phyloP scores from a whole-genome alignment of 805 yeast genomes.

The Starmerella khaoyaiensis region DNA sequence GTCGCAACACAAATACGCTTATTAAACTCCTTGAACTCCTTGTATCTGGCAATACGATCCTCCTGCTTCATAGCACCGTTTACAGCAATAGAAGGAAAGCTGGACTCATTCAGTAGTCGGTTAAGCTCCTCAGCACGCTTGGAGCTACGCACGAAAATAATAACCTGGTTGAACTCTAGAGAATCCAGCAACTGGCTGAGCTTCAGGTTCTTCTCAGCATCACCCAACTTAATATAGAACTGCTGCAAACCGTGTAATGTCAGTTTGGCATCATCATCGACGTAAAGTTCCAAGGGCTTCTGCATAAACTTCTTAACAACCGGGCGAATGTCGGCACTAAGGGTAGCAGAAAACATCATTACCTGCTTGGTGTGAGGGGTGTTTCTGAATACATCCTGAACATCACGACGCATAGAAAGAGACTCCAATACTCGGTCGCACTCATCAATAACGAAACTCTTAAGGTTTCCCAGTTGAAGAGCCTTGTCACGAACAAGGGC shows the following conservation, averaged over 20 bases:
- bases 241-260: constrained; percentile 97
- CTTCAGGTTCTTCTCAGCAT: constrained; percentile 85
- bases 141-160: constrained; percentile 85
- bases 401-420: constrained; percentile 92
- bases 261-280: constrained; percentile 93
- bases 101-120: constrained; percentile 75
- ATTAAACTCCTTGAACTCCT: constrained; percentile 92
- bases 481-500: constrained; percentile 87
- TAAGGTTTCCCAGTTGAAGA: constrained; percentile 73
- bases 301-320: constrained; percentile 97
- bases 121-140: constrained; percentile 86
- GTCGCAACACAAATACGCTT: constrained; percentile 98
- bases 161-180: constrained; percentile 94
- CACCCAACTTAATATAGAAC: constrained; percentile 78
- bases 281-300: constrained; percentile 92
- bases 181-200: constrained; percentile 85
- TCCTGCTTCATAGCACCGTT: constrained; percentile 94
- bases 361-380: constrained; percentile 98
- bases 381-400: constrained; percentile 92
- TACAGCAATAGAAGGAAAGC: constrained; percentile 94
- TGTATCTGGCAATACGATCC: constrained; percentile 94
- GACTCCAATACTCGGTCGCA: constrained; percentile 95
- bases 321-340: constrained; percentile 87
- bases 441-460: constrained; percentile 92
- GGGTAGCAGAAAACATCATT: constrained; percentile 97